These are phyloP conservation scores for Termitomyces sp. DNA, from an alignment of 768 basidiomycete genomes.

Conservation along the genomic window DNA sequence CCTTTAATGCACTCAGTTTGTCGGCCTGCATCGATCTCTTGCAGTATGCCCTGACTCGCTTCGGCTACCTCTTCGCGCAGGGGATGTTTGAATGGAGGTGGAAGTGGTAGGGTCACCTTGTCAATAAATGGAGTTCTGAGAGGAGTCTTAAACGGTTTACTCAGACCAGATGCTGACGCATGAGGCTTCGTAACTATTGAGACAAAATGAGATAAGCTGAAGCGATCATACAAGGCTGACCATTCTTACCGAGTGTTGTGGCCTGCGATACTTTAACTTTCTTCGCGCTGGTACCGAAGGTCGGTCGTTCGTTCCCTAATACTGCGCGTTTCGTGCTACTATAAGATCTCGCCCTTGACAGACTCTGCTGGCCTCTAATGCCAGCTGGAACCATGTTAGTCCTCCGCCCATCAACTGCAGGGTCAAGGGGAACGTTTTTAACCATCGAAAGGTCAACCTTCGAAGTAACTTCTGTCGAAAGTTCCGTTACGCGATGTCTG, in stretches of 20 bases:
- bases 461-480: conserved; percentile 34
- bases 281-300: conserved; percentile 16
- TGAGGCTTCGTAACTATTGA: conserved; percentile 42
- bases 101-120: conserved; percentile 4
- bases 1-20: background rate
- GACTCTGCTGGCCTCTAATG: background rate
- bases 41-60: background rate
- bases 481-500: conserved; percentile 37
- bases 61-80: background rate
- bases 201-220: background rate
- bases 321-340: conserved; percentile 10
- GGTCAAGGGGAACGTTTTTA: background rate
- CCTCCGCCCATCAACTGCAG: background rate
- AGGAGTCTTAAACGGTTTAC: conserved; percentile 48
- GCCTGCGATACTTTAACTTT: conserved; percentile 27
- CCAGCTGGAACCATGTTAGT: background rate
- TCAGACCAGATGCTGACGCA: conserved; percentile 32
- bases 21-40: background rate
- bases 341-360: conserved; percentile 1
- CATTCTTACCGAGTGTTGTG: conserved; percentile 26
- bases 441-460: conserved; percentile 18
- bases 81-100: background rate
- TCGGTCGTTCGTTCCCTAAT: conserved; percentile 1
- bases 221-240: background rate
- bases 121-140: conserved; percentile 16